phyloP scores from a whole-genome alignment of 1,284 basidiomycete species.

The Puccinia polysora region DNA sequence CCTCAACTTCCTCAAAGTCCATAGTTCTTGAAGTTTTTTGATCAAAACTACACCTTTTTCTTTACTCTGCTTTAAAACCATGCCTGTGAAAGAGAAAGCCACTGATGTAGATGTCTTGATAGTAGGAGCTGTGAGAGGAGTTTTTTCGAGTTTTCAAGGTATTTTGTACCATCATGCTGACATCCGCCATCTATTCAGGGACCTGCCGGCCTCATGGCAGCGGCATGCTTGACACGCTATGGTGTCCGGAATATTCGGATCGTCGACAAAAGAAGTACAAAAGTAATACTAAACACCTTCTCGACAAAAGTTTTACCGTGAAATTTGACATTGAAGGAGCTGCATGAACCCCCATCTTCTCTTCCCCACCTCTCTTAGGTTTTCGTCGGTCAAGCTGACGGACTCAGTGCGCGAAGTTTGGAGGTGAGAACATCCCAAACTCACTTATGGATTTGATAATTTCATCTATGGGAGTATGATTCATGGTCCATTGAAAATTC shows the following conservation, averaged over 20 bases:
- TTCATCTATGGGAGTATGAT: neutral
- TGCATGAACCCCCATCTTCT: too few relatives aligned
- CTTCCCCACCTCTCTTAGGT: conserved; percentile 7
- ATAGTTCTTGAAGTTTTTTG: too few relatives aligned
- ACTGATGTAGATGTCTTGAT: conserved; percentile 41
- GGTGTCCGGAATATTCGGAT: conserved; percentile 42
- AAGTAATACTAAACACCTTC: conserved; percentile 21
- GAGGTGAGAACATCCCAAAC: too few relatives aligned
- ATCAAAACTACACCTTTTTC: too few relatives aligned
- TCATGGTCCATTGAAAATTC: neutral
- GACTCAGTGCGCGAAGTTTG: conserved; percentile 32
- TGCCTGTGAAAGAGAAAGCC: too few relatives aligned
- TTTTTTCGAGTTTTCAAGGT: neutral
- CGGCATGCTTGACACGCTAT: conserved; percentile 34
- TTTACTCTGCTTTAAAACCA: too few relatives aligned
- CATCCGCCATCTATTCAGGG: conserved; percentile 5
- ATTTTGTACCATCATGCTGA: neutral
- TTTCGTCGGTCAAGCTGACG: conserved; percentile 44
- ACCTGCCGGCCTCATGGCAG: conserved; percentile 44
- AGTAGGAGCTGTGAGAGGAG: conserved; percentile 36
- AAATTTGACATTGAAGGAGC: neutral
- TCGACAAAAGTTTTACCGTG: too few relatives aligned
- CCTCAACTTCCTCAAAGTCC: too few relatives aligned
- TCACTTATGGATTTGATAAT: too few relatives aligned
- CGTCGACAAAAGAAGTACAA: conserved; percentile 40